Percentiles rank a stretch among this genome's conserved stretches.
phyloP scores from a whole-genome alignment of 208 protist species.

The Trypanosoma congolense region DNA sequence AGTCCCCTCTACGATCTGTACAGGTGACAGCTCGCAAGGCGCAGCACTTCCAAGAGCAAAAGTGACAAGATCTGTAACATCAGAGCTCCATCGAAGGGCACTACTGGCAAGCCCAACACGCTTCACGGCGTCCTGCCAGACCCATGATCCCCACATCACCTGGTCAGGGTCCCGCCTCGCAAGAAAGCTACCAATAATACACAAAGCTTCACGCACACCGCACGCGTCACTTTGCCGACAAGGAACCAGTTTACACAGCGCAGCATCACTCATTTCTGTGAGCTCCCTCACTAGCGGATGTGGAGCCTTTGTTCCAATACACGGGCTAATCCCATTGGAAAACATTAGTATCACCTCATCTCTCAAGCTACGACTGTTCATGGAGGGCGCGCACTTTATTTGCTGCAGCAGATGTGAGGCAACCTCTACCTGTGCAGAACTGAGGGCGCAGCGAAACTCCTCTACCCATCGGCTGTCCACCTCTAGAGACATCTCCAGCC shows the following conservation, averaged over 20 bases:
- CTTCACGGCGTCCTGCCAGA: conserved; percentile 57
- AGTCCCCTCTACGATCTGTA: conserved; percentile 24
- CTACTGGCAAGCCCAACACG: conserved; percentile 46
- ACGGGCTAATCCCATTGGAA: conserved; percentile 9
- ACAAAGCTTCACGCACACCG: conserved; percentile 50
- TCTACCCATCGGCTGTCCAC: conserved; percentile 22
- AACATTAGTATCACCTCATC: conserved; percentile 19
- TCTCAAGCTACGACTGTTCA: neutral
- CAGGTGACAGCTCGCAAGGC: conserved; percentile 13
- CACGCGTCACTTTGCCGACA: conserved; percentile 49
- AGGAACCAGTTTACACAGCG: conserved; percentile 35
- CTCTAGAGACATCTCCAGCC: conserved; percentile 25
- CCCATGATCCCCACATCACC: conserved; percentile 39
- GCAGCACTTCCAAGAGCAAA: conserved; percentile 34
- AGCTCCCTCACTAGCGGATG: conserved; percentile 18
- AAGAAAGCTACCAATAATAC: conserved; percentile 33
- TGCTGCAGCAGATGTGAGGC: conserved; percentile 14
- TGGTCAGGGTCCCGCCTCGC: conserved; percentile 2
- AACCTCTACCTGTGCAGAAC: conserved; percentile 14
- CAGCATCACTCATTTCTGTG: conserved; percentile 10
- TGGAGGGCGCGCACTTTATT: conserved; percentile 2
- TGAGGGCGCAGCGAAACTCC: conserved; percentile 18
- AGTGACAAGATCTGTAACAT: conserved; percentile 26
- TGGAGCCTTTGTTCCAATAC: neutral
- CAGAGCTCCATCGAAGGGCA: conserved; percentile 24